Evolutionary conservation across 2,329 filamentous ascomycete genomes (phyloP).

Genomic region (Diplodia seriata): DNA sequence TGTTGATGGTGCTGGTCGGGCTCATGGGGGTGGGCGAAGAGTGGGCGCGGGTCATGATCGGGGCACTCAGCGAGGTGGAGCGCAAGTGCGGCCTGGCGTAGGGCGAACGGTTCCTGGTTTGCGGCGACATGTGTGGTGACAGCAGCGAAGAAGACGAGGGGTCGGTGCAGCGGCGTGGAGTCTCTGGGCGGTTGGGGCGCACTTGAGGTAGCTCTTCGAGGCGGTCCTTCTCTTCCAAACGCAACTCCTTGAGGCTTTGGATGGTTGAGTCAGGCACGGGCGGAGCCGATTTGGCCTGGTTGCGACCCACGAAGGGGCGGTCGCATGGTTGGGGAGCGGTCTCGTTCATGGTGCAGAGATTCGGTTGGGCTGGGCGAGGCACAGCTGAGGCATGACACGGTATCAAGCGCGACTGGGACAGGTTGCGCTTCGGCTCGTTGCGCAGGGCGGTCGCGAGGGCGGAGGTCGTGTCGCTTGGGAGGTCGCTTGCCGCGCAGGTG

Average conservation of each 20-base stretch:
- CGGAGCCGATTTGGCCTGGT: conserved; percentile 24
- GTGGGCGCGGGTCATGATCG: conserved; percentile 57
- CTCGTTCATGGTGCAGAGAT: conserved; percentile 20
- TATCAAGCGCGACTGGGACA: conserved; percentile 30
- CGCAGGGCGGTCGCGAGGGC: conserved; percentile 28
- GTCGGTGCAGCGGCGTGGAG: conserved; percentile 50
- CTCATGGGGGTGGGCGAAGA: conserved; percentile 54
- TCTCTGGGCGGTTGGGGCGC: conserved; percentile 41
- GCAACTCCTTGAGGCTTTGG: conserved; percentile 23
- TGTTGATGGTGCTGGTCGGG: conserved; percentile 42
- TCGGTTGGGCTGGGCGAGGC: conserved; percentile 12
- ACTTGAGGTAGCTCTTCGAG: conserved; percentile 25
- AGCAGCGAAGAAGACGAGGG: conserved; percentile 43
- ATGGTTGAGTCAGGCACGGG: conserved; percentile 24
- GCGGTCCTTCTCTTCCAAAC: conserved; percentile 26
- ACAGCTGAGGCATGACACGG: conserved; percentile 28
- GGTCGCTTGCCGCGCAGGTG: not conserved
- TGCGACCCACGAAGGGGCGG: conserved; percentile 10
- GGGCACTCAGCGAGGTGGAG: conserved; percentile 54
- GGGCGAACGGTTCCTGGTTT: conserved; percentile 55
- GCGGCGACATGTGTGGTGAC: conserved; percentile 41
- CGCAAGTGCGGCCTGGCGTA: conserved; percentile 56
- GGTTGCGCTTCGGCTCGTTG: conserved; percentile 19
- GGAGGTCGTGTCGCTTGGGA: not conserved
- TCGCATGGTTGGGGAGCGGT: not conserved